These are phyloP conservation scores for Bruguiera parviflora DNA, from an alignment of 345 rosid genomes.

Conservation along the genomic window DNA sequence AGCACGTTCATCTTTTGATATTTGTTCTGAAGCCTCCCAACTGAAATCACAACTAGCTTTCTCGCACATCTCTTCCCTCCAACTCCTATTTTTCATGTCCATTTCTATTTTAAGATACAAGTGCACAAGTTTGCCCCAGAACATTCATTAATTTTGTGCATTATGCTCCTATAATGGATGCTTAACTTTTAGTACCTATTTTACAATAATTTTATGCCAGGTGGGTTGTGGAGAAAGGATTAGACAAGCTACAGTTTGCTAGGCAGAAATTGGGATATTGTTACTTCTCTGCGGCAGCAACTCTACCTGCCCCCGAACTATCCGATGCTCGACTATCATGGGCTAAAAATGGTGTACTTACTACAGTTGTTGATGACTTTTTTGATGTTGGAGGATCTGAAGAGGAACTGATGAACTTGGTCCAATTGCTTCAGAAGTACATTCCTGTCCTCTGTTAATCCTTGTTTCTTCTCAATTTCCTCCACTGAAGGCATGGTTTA, in stretches of 20 bases:
- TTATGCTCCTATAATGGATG: background rate
- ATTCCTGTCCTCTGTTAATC: constrained; percentile 10
- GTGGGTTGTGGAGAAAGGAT: constrained; percentile 57
- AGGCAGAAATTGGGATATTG: constrained; percentile 76
- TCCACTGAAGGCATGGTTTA: constrained; percentile 11
- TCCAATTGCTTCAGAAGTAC: constrained; percentile 64
- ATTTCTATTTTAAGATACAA: too few species aligned
- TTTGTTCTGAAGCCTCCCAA: too few species aligned
- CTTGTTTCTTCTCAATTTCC: constrained; percentile 12
- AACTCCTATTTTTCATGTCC: too few species aligned
- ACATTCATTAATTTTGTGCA: background rate
- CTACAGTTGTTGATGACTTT: constrained; percentile 85
- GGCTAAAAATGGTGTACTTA: constrained; percentile 87
- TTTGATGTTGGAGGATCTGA: constrained; percentile 81
- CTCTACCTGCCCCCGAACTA: constrained; percentile 54
- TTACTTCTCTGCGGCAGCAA: constrained; percentile 80
- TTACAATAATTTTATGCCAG: constrained; percentile 30
- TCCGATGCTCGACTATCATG: constrained; percentile 85
- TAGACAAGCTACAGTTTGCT: constrained; percentile 74
- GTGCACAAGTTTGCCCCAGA: too few species aligned
- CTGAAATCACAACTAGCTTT: too few species aligned
- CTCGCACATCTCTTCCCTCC: too few species aligned
- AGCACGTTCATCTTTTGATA: background rate
- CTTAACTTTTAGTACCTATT: too few species aligned
- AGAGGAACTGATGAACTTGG: constrained; percentile 66